These are phyloP conservation scores for Colletotrichum coccodes DNA, from an alignment of 2,329 filamentous ascomycete genomes.

Conservation along the genomic window DNA sequence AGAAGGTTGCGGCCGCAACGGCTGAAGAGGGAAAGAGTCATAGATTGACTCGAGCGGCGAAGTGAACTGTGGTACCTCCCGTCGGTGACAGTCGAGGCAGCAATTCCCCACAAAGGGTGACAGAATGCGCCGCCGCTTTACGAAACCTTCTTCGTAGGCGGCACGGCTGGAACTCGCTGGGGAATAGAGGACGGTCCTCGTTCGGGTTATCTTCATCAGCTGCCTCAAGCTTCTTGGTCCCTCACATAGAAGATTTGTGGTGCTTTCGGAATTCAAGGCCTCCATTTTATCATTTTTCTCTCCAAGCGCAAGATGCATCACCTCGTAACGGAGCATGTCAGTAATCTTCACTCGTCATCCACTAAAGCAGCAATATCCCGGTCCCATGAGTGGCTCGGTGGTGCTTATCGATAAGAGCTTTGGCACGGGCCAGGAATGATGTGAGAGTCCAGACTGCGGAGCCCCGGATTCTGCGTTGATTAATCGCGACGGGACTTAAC, in stretches of 20 bases:
- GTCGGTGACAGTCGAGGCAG: constrained; percentile 22
- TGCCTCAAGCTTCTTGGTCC: too few species aligned
- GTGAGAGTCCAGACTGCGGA: neutral
- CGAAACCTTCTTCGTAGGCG: neutral
- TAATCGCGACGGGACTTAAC: neutral
- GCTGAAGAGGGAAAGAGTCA: constrained; percentile 23
- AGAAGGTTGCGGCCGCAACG: neutral
- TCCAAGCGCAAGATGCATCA: too few species aligned
- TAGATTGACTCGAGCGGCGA: constrained; percentile 31
- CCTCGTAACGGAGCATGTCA: too few species aligned
- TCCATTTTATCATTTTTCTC: too few species aligned
- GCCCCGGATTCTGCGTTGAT: constrained; percentile 6
- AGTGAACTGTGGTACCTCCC: neutral
- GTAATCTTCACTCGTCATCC: neutral
- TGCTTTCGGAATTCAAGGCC: too few species aligned
- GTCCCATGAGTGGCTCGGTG: constrained; percentile 32
- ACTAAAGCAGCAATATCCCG: constrained; percentile 18
- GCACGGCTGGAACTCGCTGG: neutral
- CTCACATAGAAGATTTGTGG: too few species aligned
- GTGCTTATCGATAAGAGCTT: constrained; percentile 36
- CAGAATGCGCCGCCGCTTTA: constrained; percentile 22
- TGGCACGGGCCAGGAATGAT: constrained; percentile 25
- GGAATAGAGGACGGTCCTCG: neutral
- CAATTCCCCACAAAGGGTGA: neutral
- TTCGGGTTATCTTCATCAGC: neutral